These are phyloP conservation scores for Amylostereum areolatum DNA, from an alignment of 1,284 basidiomycete genomes.

Conservation along the genomic window DNA sequence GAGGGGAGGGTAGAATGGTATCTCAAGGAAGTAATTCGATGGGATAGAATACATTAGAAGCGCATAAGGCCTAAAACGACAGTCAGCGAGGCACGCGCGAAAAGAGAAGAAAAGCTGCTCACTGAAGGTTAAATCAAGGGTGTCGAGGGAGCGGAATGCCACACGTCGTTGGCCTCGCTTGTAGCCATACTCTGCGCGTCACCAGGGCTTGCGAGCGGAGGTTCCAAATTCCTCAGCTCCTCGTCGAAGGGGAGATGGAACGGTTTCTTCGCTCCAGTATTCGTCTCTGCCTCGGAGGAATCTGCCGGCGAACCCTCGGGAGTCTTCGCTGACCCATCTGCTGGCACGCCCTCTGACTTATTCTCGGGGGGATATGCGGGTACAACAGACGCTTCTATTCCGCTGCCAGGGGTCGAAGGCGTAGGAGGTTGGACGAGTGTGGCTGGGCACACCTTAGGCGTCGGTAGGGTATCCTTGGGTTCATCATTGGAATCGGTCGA, in stretches of 20 bases:
- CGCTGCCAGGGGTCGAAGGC: too few relatives aligned
- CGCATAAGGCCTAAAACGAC: not conserved
- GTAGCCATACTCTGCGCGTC: conserved; percentile 10
- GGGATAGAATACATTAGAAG: not conserved
- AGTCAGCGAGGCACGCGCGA: conserved; percentile 3
- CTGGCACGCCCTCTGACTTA: not conserved
- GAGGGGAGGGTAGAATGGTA: too few relatives aligned
- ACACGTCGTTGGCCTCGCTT: conserved; percentile 16
- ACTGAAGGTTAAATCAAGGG: conserved; percentile 10
- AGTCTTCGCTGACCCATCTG: not conserved
- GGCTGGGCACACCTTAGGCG: conserved; percentile 11
- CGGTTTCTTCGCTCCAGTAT: not conserved
- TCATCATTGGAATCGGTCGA: not conserved
- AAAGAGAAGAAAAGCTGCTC: conserved; percentile 5
- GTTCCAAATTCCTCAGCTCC: not conserved
- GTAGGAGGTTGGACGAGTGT: too few relatives aligned
- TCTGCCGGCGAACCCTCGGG: not conserved
- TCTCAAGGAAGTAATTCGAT: too few relatives aligned
- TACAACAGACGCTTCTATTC: conserved; percentile 13
- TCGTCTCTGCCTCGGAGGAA: not conserved
- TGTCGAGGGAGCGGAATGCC: conserved; percentile 20
- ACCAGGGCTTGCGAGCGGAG: not conserved
- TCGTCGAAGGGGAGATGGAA: conserved; percentile 10
- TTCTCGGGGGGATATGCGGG: not conserved
- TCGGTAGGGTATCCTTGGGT: conserved; percentile 4